phyloP scores from a whole-genome alignment of 192 early-diverging fungal genomes.

The Umbelopsis sp. region DNA sequence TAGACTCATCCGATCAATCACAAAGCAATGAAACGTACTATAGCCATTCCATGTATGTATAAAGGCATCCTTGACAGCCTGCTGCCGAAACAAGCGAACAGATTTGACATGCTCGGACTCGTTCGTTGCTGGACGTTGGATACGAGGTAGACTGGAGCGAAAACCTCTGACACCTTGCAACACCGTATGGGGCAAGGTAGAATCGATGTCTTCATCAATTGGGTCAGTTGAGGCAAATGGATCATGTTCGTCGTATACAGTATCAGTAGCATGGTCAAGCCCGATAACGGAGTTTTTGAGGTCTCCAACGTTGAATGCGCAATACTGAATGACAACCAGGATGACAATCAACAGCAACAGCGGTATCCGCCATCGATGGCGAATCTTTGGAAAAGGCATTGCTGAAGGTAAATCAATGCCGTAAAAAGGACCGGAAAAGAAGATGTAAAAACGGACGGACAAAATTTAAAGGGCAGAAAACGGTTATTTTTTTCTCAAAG shows the following conservation, averaged over 20 bases:
- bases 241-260: background rate
- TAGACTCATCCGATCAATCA: background rate
- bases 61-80: constrained; percentile 63
- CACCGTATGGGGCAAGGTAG: background rate
- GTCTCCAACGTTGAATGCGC: background rate
- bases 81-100: constrained; percentile 32
- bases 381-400: constrained; percentile 4
- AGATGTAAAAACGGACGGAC: background rate
- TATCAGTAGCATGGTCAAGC: background rate
- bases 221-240: background rate
- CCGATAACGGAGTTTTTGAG: background rate
- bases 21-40: constrained; percentile 32
- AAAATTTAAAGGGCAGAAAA: no score
- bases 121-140: background rate
- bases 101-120: background rate
- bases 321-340: background rate
- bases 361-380: constrained; percentile 17
- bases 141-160: background rate
- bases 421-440: background rate
- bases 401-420: background rate
- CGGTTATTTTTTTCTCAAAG: background rate
- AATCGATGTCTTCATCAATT: background rate
- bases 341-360: background rate
- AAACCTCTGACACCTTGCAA: constrained; percentile 6
- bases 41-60: constrained; percentile 79